Evolutionary conservation across 2,329 filamentous ascomycete genomes (phyloP), one percentile per base, ranked within the genome.

Genomic region (Mycosphaerella sp.): DNA sequence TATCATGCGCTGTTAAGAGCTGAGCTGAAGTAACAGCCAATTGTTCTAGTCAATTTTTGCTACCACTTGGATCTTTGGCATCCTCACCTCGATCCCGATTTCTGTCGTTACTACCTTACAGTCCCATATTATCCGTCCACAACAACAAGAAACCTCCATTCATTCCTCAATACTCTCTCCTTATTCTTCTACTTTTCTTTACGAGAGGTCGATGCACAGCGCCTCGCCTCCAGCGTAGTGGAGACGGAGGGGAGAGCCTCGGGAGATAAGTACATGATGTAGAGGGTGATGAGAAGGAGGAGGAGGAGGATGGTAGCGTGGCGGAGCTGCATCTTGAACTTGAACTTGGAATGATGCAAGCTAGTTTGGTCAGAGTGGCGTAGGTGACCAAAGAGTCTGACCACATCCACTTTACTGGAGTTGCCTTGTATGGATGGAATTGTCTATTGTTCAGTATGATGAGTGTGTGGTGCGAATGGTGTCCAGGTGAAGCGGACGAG

Each of bases 121-220:
- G n/a, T n/a, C n/a, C n/a, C n/a, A n/a, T n/a, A n/a, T n/a, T n/a
- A n/a, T n/a, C n/a, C n/a, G n/a, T n/a, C n/a, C n/a, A n/a, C n/a
- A n/a, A n/a, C n/a, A n/a, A n/a, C n/a, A n/a, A n/a, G n/a, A n/a
- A n/a, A n/a, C n/a, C n/a, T n/a, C n/a, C n/a, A n/a, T n/a, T n/a
- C n/a, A n/a, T n/a, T n/a, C n/a, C n/a, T n/a, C n/a, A n/a, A n/a
- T n/a, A n/a, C n/a, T n/a, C n/a, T n/a, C n/a, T n/a, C n/a, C n/a
- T n/a, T n/a, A n/a, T n/a, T n/a, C n/a, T n/a, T n/a, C n/a, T n/a
- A n/a, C n/a, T n/a, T n/a, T n/a, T n/a, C n/a, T n/a, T n/a, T n/a
- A n/a, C n/a, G n/a, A n/a, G n/a, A 75, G 28, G 10, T 30, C 10
- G 10, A 30, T 10, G 10, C 28, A 30, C 28, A 30, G 10, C 10